Conservation (phyloP, 768 basidiomycete genomes). For the Termitomyces sp. region DNA sequence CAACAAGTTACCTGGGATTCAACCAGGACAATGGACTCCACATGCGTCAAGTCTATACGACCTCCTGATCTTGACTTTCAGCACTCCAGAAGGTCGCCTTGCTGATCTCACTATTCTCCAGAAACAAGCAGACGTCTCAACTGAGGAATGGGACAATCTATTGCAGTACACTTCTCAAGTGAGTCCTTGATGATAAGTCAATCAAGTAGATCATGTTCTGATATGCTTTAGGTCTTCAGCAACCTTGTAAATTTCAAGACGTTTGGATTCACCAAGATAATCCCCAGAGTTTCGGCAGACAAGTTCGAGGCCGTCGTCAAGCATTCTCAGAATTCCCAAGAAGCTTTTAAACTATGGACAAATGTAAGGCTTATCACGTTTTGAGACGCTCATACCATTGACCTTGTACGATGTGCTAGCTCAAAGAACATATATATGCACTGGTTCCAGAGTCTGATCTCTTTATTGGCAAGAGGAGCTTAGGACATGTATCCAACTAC, state of each 20-base stretch:
- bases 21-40: conserved; percentile 70
- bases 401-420: conserved; percentile 27
- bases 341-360: conserved; percentile 57
- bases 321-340: conserved; percentile 50
- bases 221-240: conserved; percentile 38
- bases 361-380: conserved; percentile 28
- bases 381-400: background rate
- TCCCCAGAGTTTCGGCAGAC: conserved; percentile 58
- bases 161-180: conserved; percentile 76
- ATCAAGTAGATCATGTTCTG: background rate
- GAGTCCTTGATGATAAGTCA: conserved; percentile 7
- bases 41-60: conserved; percentile 65
- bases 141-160: conserved; percentile 62
- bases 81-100: conserved; percentile 45
- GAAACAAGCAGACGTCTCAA: conserved; percentile 43
- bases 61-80: conserved; percentile 65
- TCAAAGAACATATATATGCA: conserved; percentile 73
- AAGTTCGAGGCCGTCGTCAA: conserved; percentile 62
- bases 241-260: conserved; percentile 73
- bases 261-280: conserved; percentile 83
- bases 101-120: conserved; percentile 52
- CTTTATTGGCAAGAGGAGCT: conserved; percentile 72
- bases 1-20: background rate
- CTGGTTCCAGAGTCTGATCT: conserved; percentile 56
- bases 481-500: conserved; percentile 81